Evolutionary conservation across 352 stramenopile species (phyloP), one percentile per base, ranked within the genome.

Genomic region (Aphanomyces invadans): DNA sequence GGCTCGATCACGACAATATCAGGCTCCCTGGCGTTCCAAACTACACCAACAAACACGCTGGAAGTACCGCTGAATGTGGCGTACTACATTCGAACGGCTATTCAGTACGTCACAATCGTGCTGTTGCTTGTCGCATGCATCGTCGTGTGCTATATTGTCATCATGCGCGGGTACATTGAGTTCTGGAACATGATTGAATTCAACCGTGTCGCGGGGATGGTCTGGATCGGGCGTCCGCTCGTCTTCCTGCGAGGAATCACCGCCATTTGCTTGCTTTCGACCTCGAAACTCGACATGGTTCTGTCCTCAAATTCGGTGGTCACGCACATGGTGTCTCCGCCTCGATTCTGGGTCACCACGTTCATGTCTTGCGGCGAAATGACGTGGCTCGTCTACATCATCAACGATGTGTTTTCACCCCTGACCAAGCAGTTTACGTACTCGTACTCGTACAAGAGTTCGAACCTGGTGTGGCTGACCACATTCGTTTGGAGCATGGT

Each of bases 31-130:
- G n/a, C n/a, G n/a, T n/a, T n/a, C n/a, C n/a, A n/a, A 29, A 12
- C 12, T n/a, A 5, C 4, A 11, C 56, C 29, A 17, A 12, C 19
- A n/a, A 64, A 52, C 28, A 2, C 15, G 4, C 4, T 52, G 21
- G 56, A 64, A 39, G 15, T 64, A 11, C 56, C 56, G 12, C 5
- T 64, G 5, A 62, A 62, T 25, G 54, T 62, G n/a, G 54, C 54
- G 9, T 42, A 21, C 23, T 62, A 62, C 39, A 26, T 49, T 7
- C 54, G 29, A 4, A 3, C 25, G 15, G 25, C n/a, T 3, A 3
- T 62, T 5, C 54, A 39, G 9, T 64, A 64, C 23, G n/a, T 64
- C 7, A 39, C 56, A 9, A 11, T 33, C 25, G 56, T 64, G 12
- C 4, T 64, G 5, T 25, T 64, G n/a, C 3, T 23, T 28, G 36